Evolutionary conservation across 208 protist genomes (phyloP), one percentile per base, ranked within the genome.

Genomic region (Porcisia hertigi): DNA sequence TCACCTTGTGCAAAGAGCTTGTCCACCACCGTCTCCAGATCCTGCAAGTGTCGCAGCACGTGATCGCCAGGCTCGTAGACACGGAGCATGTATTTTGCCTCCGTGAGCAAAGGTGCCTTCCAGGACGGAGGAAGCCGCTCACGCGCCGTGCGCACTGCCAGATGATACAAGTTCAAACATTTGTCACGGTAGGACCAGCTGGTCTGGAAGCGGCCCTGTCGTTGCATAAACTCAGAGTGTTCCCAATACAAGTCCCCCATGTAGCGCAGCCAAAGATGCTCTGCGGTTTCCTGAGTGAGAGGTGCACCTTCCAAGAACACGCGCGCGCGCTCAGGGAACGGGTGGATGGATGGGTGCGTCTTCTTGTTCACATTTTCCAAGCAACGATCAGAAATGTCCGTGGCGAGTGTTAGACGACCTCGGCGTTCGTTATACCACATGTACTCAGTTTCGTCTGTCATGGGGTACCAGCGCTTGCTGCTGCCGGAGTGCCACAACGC

Each of bases 381-480:
- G 69, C 90, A 95, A 60, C 92, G 91, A 74, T 97, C 91, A 14
- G 90, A 95, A 41, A 96, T 96, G 71, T 97, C 91, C 53, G 87
- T 69, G 7, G 93, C 93, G 47, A 94, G 81, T 14, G 86, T 94
- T 47, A 97, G 67, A 47, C 92, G 88, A 41, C 93, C 93, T 30
- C 93, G 89, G 58, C 93, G 93, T 75, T 97, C 93, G 83, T 94
- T 94, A 74, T 88, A 97, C 91, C 91, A 96, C 85, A 97, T 94
- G 80, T 92, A 94, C 83, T 97, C 93, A 49, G 93, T 97, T 81
- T 97, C 91, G 63, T 97, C 93, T 11, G 79, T 89, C 77, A 95
- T 84, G 41, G 91, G 90, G 75, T 96, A 97, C 92, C 91, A 97
- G n/a, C 93, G 88, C 65, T 89, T 91, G 9, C 87, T 88, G 39